These are phyloP conservation scores for Oryza officinalis DNA, from an alignment of 176 grass and related monocot genomes.

Conservation along the genomic window DNA sequence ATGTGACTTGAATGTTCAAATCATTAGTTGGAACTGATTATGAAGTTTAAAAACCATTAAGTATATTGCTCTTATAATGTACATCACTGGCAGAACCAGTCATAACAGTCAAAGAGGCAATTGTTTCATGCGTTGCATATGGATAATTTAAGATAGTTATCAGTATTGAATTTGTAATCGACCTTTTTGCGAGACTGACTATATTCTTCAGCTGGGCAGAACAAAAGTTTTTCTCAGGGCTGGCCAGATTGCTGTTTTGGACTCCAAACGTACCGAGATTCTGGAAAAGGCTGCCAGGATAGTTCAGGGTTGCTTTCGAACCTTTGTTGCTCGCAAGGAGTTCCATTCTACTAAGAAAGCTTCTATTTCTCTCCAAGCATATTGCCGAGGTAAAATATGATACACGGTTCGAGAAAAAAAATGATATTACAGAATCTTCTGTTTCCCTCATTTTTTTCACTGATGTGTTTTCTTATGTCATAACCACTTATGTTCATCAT, in stretches of 20 bases:
- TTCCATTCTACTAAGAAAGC: slow-evolving; percentile 58
- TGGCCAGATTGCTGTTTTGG: slow-evolving; percentile 89
- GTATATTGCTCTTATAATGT: background rate
- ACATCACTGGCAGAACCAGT: background rate
- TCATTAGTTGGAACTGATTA: background rate
- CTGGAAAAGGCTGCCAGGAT: slow-evolving; percentile 68
- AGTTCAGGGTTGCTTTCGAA: slow-evolving; percentile 61
- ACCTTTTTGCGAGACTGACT: slow-evolving; percentile 18
- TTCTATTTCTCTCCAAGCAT: slow-evolving; percentile 67
- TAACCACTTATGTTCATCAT: slow-evolving; percentile 10
- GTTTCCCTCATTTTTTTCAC: background rate
- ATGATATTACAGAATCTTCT: background rate
- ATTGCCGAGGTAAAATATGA: slow-evolving; percentile 57
- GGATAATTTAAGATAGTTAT: background rate
- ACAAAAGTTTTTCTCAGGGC: slow-evolving; percentile 85
- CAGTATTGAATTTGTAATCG: background rate
- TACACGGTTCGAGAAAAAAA: too few species aligned
- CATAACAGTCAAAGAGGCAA: background rate
- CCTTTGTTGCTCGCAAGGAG: slow-evolving; percentile 59
- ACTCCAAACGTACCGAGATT: slow-evolving; percentile 71
- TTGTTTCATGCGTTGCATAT: background rate
- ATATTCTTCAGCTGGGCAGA: slow-evolving; percentile 83
- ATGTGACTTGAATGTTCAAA: background rate
- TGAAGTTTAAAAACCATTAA: background rate
- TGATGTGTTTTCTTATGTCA: background rate